A percentile compares a stretch with the other conserved stretches of the same genome.
These are phyloP conservation scores for Picea abies DNA, from an alignment of 83 land plant species.

Conservation along the genomic window DNA sequence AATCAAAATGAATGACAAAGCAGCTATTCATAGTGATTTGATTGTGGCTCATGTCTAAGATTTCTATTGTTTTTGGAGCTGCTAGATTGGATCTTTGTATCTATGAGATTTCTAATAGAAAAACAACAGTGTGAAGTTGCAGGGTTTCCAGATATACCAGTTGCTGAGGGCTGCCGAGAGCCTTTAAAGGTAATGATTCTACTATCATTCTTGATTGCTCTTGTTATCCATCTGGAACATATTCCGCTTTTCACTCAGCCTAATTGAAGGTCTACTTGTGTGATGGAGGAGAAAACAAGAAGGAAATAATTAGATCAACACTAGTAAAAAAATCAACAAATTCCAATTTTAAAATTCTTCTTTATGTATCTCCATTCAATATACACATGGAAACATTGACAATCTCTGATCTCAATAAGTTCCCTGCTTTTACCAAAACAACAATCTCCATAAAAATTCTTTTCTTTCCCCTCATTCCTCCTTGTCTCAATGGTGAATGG, in stretches of 20 bases:
- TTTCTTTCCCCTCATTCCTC: too few species aligned
- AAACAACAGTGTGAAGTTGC: slow-evolving; percentile 94
- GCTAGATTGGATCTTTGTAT: slow-evolving; percentile 25
- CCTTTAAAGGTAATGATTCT: slow-evolving; percentile 73
- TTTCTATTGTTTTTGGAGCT: slow-evolving; percentile 10
- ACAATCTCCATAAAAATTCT: too few species aligned
- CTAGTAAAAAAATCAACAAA: too few species aligned
- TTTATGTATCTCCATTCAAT: too few species aligned
- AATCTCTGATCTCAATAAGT: too few species aligned
- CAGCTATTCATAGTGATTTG: background rate
- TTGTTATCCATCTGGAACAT: background rate
- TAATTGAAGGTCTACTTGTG: background rate
- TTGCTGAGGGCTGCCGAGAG: slow-evolving; percentile 84
- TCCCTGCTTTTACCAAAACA: too few species aligned
- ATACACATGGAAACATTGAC: too few species aligned
- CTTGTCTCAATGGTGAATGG: too few species aligned
- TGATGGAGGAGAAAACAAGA: too few species aligned
- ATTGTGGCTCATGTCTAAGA: background rate
- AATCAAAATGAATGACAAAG: background rate
- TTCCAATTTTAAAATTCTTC: too few species aligned
- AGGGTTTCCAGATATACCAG: slow-evolving; percentile 78
- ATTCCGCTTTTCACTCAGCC: background rate
- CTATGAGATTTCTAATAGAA: background rate
- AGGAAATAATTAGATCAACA: too few species aligned
- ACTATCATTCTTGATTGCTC: background rate